A percentile compares a stretch with the other conserved stretches of the same genome.
These are phyloP conservation scores for Mycena capillaripes DNA, from an alignment of 768 basidiomycete genomes.

Conservation along the genomic window DNA sequence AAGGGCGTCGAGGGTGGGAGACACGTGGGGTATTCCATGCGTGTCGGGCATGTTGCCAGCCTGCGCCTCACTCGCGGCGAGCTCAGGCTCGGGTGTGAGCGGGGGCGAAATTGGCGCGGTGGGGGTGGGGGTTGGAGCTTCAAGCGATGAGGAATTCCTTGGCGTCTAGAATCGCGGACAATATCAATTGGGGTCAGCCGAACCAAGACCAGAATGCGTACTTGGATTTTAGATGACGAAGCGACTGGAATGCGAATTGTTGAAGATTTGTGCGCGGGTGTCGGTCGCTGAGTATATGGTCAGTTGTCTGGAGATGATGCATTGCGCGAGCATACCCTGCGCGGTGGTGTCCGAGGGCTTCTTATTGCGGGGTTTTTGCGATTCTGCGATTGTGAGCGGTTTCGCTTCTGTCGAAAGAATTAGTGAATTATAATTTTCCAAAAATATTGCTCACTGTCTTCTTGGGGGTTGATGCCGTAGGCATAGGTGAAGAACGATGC, in stretches of 20 bases:
- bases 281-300: neutral
- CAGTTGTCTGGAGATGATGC: neutral
- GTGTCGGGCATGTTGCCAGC: neutral
- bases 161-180: neutral
- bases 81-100: constrained; percentile 18
- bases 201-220: neutral
- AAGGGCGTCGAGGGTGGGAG: too few species aligned
- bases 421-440: too few species aligned
- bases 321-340: neutral
- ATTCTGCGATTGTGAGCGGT: neutral
- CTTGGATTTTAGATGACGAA: neutral
- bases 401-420: neutral
- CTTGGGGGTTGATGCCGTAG: neutral
- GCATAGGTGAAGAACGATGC: neutral
- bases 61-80: neutral
- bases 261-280: neutral
- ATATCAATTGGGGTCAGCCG: neutral
- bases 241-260: neutral
- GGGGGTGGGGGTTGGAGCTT: neutral
- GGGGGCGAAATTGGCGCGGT: constrained; percentile 13
- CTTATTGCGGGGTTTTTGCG: neutral
- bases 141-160: neutral
- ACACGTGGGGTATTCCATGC: too few species aligned
- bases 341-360: neutral
- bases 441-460: too few species aligned